A percentile compares a stretch with the other conserved stretches of the same genome.
phyloP scores from a whole-genome alignment of 768 basidiomycete genomes.

The Bullera alba region DNA sequence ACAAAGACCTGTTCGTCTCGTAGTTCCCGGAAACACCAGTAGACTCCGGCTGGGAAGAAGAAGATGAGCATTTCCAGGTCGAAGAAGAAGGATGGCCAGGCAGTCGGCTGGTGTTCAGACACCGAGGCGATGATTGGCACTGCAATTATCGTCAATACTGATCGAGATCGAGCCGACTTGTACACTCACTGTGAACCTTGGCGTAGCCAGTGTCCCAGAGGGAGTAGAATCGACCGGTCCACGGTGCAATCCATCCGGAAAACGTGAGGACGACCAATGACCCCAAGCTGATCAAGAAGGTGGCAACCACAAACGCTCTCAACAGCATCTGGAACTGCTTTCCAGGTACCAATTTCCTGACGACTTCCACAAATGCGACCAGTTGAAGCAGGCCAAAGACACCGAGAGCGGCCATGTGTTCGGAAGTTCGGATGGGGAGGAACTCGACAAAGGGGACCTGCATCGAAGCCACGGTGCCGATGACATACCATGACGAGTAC shows the following conservation, averaged over 20 bases:
- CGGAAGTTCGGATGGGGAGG: conserved; percentile 93
- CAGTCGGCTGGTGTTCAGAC: conserved; percentile 97
- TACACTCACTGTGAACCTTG: conserved; percentile 67
- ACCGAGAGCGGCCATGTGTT: conserved; percentile 97
- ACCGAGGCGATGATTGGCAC: conserved; percentile 97
- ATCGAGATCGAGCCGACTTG: conserved; percentile 4
- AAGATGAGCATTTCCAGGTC: conserved; percentile 96
- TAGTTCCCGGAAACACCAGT: conserved; percentile 86
- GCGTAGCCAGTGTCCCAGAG: conserved; percentile 99
- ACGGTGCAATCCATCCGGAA: conserved; percentile 92
- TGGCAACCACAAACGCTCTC: conserved; percentile 59
- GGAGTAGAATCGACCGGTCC: conserved; percentile 99
- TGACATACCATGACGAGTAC: conserved; percentile 95
- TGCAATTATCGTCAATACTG: conserved; percentile 1
- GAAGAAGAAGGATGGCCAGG: conserved; percentile 99
- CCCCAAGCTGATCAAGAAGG: conserved; percentile 63
- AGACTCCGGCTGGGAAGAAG: conserved; percentile 93
- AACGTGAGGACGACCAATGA: conserved; percentile 77
- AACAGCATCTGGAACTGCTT: conserved; percentile 86
- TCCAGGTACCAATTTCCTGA: conserved; percentile 78
- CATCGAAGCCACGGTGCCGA: conserved; percentile 96
- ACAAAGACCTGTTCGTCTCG: conserved; percentile 97
- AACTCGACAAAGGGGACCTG: conserved; percentile 99
- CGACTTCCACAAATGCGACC: conserved; percentile 83
- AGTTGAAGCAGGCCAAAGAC: conserved; percentile 96